Conservation (phyloP, 257 asterid species). For the Rubia yunnanensis region DNA sequence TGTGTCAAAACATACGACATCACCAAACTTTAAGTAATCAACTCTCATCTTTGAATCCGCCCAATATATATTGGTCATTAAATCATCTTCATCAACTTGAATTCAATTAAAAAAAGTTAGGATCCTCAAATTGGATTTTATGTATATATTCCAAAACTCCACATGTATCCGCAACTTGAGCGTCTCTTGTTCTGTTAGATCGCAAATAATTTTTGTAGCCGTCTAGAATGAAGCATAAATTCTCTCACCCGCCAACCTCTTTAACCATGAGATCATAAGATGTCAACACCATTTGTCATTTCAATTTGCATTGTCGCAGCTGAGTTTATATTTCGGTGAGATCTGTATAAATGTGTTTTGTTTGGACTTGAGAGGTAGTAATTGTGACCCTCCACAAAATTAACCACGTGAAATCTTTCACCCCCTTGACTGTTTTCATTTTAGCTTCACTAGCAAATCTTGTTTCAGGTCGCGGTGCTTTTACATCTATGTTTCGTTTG, state of each 20-base stretch:
- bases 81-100: no score
- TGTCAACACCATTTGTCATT: neutral
- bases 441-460: neutral
- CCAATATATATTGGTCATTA: no score
- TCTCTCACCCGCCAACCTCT: neutral
- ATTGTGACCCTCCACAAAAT: neutral
- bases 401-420: no score
- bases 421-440: neutral
- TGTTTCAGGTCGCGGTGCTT: neutral
- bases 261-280: neutral
- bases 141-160: neutral
- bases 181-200: neutral
- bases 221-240: neutral
- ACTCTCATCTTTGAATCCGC: neutral
- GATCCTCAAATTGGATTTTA: neutral
- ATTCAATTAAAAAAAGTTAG: neutral
- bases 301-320: neutral
- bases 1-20: neutral
- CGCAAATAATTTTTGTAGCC: no score
- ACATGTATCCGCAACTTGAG: neutral
- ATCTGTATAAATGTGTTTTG: neutral
- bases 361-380: neutral
- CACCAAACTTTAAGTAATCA: neutral
- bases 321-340: neutral
- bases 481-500: neutral